Conservation (phyloP, 495 filamentous ascomycete species). For the Parmelia sp. region DNA sequence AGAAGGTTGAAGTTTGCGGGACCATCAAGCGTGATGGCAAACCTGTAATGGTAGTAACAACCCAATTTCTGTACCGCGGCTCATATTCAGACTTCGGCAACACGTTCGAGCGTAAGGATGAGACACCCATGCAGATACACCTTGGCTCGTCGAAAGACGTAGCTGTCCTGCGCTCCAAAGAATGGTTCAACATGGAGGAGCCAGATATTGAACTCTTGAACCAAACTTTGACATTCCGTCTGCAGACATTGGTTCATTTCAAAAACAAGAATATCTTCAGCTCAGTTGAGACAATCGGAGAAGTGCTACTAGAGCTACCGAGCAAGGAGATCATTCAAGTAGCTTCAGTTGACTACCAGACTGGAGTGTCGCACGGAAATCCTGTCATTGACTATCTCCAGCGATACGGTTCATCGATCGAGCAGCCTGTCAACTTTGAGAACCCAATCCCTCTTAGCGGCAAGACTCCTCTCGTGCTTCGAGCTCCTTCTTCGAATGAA, state of each 20-base stretch:
- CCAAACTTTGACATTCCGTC: constrained; percentile 92
- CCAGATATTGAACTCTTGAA: constrained; percentile 75
- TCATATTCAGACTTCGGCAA: constrained; percentile 90
- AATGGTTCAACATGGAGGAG: constrained; percentile 87
- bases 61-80: constrained; percentile 94
- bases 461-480: constrained; percentile 77
- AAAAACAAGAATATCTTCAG: constrained; percentile 93
- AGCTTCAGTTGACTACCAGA: constrained; percentile 88
- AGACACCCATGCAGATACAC: constrained; percentile 92
- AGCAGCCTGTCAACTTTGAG: constrained; percentile 95
- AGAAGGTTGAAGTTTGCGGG: constrained; percentile 98
- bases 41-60: constrained; percentile 97
- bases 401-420: constrained; percentile 84
- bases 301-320: constrained; percentile 91
- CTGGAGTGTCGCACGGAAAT: constrained; percentile 85
- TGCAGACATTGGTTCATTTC: constrained; percentile 83
- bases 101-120: constrained; percentile 95
- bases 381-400: constrained; percentile 94
- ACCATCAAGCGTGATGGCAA: constrained; percentile 82
- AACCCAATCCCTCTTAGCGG: constrained; percentile 93
- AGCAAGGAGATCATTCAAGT: constrained; percentile 97
- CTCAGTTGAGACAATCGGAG: constrained; percentile 83
- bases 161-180: constrained; percentile 87
- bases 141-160: constrained; percentile 82
- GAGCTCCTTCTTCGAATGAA: constrained; percentile 94